Base-by-base conservation (phyloP, 139 green algal genomes). In the Tetraselmis striata region DNA sequence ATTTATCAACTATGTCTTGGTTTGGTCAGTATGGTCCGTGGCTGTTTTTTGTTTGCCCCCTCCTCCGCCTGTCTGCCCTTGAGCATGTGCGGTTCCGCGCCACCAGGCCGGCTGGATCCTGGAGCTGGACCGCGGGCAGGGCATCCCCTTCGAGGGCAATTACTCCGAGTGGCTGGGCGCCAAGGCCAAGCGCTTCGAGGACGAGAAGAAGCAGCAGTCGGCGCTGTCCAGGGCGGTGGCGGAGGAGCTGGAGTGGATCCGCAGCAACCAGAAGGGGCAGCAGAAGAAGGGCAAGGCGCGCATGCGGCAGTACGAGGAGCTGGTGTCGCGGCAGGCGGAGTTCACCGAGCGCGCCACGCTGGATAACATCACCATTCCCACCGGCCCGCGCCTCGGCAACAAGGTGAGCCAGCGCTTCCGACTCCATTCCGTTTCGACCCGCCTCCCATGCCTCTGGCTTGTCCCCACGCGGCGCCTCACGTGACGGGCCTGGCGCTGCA, bases 121-220 rank as follows among this genome's bases (percentile, higher is more conserved):
- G 81, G 93, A 96, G 83, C 88, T 95, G 80, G 92, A 96, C 84
- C 79, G 89, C 0, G 92, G 90, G 59, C 79, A 90, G 30, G 93
- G 93, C 77, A 94, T 96, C 45, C 91, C 92, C 28, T 96, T 96
- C 80, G 91, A 96, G 87, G 93, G 94, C 90, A 96, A 95, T 85
- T 96, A 96, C 90, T 90, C 81, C 23, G 83, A 88, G 30, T 95
- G 88, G 88, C 84, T 94, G 59, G 83, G 86, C 22, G 83, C 85
- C 32, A 94, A 94, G 86, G 84, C 86, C 59, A 92, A 90, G 86
- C 85, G 91, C n/a, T 81, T 92, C 45, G 58, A 76, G 29, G 85
- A 91, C 83, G 81, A 84, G 59, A 45, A 81, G 31, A 76, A 91
- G 85, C 76, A 91, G 80, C 88, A 94, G 83, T 79, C 29, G 27